Evolutionary conservation across 192 early-diverging fungal genomes (phyloP), one percentile per base, ranked within the genome.

Genomic region (Umbelopsis vinacea): DNA sequence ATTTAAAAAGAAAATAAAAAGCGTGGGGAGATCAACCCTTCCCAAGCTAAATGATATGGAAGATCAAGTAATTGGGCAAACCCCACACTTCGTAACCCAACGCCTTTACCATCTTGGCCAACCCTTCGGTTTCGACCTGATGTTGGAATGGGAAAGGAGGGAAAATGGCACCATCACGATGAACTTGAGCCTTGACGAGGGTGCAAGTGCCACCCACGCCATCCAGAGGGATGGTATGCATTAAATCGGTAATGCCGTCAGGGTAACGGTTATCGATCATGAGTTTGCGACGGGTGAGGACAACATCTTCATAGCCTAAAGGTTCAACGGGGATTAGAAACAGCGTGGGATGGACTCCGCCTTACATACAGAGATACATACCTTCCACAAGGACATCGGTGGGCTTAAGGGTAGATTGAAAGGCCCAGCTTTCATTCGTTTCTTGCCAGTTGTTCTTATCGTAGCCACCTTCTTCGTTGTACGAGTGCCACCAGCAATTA

Each of bases 361-460:
- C n/a, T n/a, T n/a, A n/a, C n/a, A n/a, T n/a, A n/a, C n/a, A n/a
- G n/a, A n/a, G n/a, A n/a, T 43, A 43, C n/a, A 22, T 69, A 84
- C 85, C 85, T 82, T 87, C 85, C 38, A 85, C 82, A 1, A 85
- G 74, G 29, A 87, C 76, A 22, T 83, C 76, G 9, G 73, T 71
- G 6, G 73, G 60, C 15, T 74, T 68, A 19, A 87, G 63, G 8
- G 29, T 54, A 35, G 55, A 74, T 63, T 85, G 83, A 63, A 85
- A 74, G 4, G 72, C 79, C 46, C 75, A 75, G 54, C 89, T 89
- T 66, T 86, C 81, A 0, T 71, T 53, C 2, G 89, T 91, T 68
- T 92, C 91, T 47, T 84, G 78, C 87, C 87, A 92, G 52, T 89
- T 90, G 53, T 92, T 90, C 72, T 83, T 86, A 66, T 92, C 91